Evolutionary conservation across 257 asterid species (phyloP).

Genomic region (Marsdenia floribunda): DNA sequence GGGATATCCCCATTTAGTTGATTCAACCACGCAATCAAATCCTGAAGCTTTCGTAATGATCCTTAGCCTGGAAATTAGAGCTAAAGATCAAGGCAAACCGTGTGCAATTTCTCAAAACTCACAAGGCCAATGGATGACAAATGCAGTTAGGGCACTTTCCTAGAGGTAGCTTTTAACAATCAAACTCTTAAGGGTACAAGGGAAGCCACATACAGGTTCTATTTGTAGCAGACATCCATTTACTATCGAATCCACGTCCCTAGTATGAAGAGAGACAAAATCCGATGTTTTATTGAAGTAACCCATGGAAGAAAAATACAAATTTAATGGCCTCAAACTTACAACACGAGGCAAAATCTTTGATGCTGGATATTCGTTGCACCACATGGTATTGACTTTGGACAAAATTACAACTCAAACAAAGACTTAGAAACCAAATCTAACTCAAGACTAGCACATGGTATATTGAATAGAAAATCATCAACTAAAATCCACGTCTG

Average conservation of each 20-base stretch:
- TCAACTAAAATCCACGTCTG: constrained; percentile 26
- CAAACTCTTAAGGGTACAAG: too few species aligned
- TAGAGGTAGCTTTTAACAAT: too few species aligned
- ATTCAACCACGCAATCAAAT: too few species aligned
- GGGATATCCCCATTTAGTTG: too few species aligned
- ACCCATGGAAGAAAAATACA: neutral
- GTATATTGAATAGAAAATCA: constrained; percentile 31
- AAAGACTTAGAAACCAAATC: constrained; percentile 14
- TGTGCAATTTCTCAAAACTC: too few species aligned
- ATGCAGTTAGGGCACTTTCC: too few species aligned
- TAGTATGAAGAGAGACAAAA: neutral
- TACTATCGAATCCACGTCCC: neutral
- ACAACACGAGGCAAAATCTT: neutral
- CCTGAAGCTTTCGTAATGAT: too few species aligned
- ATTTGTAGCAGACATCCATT: neutral
- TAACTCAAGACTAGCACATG: constrained; percentile 32
- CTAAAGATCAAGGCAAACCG: too few species aligned
- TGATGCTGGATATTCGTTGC: neutral
- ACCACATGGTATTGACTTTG: neutral
- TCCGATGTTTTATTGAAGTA: neutral
- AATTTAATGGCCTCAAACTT: constrained; percentile 1
- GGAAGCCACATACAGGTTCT: too few species aligned
- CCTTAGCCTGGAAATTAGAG: too few species aligned
- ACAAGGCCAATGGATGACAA: too few species aligned
- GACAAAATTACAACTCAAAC: constrained; percentile 37